phyloP scores from a whole-genome alignment of 2,329 filamentous ascomycete species.

The Pseudonectria foliicola region DNA sequence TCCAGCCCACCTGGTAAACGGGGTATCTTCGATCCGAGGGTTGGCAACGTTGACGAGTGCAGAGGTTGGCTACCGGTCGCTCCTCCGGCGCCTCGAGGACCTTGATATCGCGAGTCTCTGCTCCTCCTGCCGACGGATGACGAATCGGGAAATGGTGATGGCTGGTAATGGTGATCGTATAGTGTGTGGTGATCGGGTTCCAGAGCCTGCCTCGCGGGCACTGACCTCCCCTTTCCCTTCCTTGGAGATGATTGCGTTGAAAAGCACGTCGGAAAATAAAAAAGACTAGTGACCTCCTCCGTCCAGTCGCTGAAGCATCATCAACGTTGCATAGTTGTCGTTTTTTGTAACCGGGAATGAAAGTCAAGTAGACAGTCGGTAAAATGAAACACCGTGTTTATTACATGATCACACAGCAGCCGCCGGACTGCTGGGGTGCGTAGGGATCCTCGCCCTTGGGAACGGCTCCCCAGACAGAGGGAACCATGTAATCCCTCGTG shows the following conservation, averaged over 20 bases:
- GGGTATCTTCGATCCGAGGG: constrained; percentile 19
- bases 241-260: constrained; percentile 14
- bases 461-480: constrained; percentile 90
- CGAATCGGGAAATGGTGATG: constrained; percentile 1
- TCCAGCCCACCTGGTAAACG: constrained; percentile 18
- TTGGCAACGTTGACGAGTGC: constrained; percentile 15
- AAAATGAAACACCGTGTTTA: constrained; percentile 12
- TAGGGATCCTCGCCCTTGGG: constrained; percentile 98
- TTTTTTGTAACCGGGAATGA: constrained; percentile 20
- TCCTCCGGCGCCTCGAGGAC: constrained; percentile 10
- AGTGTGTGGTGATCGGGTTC: constrained; percentile 15
- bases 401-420: constrained; percentile 95
- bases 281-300: constrained; percentile 21
- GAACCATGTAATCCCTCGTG: constrained; percentile 98
- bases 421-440: constrained; percentile 83
- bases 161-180: constrained; percentile 8
- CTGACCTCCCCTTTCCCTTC: constrained; percentile 16
- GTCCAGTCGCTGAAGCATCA: constrained; percentile 24
- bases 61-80: constrained; percentile 9
- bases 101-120: constrained; percentile 8
- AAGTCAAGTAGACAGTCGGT: constrained; percentile 1
- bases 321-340: constrained; percentile 23
- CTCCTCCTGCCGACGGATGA: constrained; percentile 8
- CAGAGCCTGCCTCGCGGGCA: constrained; percentile 14
- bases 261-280: constrained; percentile 14